A percentile compares a stretch with the other conserved stretches of the same genome.
These are phyloP conservation scores for Myrica gale DNA, from an alignment of 306 rosid genomes.

Conservation along the genomic window DNA sequence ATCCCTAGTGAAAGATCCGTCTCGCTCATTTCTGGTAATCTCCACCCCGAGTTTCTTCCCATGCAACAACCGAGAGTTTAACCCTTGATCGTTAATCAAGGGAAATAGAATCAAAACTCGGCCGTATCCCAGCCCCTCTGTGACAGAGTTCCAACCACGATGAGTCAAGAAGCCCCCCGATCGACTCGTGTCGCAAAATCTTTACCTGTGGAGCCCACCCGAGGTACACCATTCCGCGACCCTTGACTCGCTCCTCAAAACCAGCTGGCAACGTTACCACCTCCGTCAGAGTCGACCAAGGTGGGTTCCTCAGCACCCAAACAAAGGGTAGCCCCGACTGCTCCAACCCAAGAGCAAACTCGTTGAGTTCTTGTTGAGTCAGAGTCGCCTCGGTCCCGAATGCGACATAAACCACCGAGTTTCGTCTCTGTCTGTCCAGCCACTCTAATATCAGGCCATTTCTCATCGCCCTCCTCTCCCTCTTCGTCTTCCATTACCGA, in stretches of 20 bases:
- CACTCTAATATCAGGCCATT: conserved; percentile 22
- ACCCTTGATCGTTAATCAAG: conserved; percentile 41
- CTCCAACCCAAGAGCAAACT: conserved; percentile 44
- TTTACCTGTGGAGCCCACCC: conserved; percentile 49
- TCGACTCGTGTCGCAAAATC: conserved; percentile 39
- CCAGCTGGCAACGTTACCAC: conserved; percentile 21
- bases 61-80: conserved; percentile 39
- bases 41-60: conserved; percentile 36
- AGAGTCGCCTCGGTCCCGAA: conserved; percentile 39
- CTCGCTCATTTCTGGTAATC: conserved; percentile 36
- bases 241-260: conserved; percentile 37
- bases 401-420: conserved; percentile 42
- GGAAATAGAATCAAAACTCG: conserved; percentile 41
- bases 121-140: conserved; percentile 44
- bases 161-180: conserved; percentile 50
- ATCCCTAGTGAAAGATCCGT: conserved; percentile 38
- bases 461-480: background rate
- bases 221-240: conserved; percentile 20
- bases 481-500: conserved; percentile 13
- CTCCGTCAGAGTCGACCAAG: conserved; percentile 20
- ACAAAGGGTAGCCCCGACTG: conserved; percentile 34
- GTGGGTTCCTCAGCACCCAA: conserved; percentile 36
- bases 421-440: conserved; percentile 28
- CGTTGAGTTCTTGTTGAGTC: conserved; percentile 33
- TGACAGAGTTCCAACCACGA: conserved; percentile 52